These are phyloP conservation scores for Acaromyces ingoldii DNA, from an alignment of 1,284 basidiomycete genomes.

Conservation along the genomic window DNA sequence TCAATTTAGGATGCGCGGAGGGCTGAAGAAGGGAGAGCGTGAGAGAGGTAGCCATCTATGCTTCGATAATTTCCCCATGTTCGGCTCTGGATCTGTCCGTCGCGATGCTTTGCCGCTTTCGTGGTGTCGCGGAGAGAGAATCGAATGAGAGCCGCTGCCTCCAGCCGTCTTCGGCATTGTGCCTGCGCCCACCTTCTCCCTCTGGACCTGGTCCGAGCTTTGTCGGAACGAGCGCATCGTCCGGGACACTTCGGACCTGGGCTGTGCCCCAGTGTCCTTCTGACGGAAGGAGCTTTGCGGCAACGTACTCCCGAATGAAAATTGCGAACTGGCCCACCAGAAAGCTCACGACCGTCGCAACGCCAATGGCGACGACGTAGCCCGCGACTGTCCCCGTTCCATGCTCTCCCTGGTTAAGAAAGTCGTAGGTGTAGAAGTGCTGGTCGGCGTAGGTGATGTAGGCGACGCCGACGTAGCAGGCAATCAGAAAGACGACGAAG, in stretches of 20 bases:
- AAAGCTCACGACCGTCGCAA: slow-evolving; percentile 20
- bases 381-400: slow-evolving; percentile 16
- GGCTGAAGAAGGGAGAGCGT: no score
- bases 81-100: no score
- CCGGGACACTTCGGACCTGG: slow-evolving; percentile 18
- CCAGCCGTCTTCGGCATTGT: neutral
- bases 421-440: slow-evolving; percentile 20
- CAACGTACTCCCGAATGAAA: slow-evolving; percentile 20
- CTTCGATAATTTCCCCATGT: no score
- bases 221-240: slow-evolving; percentile 30
- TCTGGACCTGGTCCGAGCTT: slow-evolving; percentile 27
- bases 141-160: no score
- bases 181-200: slow-evolving; percentile 17
- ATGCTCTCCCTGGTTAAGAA: slow-evolving; percentile 26
- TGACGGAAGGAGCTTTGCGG: slow-evolving; percentile 17
- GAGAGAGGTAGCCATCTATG: no score
- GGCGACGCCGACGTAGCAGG: slow-evolving; percentile 59
- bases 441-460: slow-evolving; percentile 16
- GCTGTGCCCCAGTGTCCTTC: slow-evolving; percentile 26
- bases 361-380: slow-evolving; percentile 21
- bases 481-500: slow-evolving; percentile 58
- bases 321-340: slow-evolving; percentile 24
- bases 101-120: no score
- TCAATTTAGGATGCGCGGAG: no score
- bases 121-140: no score